Base-by-base conservation (phyloP, 1,139 yeast species). In the Diutina catenulata region DNA sequence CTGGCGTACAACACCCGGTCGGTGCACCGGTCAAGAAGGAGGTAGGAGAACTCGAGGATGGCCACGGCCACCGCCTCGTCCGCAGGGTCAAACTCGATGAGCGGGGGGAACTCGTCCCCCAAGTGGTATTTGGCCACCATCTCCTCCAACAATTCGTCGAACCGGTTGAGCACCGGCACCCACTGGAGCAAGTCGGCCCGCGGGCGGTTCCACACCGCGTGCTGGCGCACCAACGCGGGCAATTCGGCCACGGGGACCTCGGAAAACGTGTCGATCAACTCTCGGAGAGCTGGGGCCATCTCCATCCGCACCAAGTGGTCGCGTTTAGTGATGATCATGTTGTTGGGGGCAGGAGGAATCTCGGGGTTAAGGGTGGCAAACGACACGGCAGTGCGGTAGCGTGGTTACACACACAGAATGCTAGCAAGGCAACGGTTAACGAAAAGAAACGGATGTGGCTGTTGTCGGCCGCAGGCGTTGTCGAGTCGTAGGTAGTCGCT, bases 101-200 rank as follows among this genome's bases (percentile, higher is more conserved):
- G 64, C 40, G 56, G 62, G 8, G 70, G 67, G 42, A 50, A 53
- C 3, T n/a, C 16, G n/a, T 68, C 72, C 24, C 62, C 63, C 36
- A 81, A 65, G 5, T 64, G 67, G 49, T 84, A 81, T 44, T 72
- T 72, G 11, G 57, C 56, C 20, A 80, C 70, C 29, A 69, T 58
- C 4, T 48, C 47, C 39, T 77, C 82, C 41, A 84, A 60, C 15
- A 83, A 67, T 11, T 64, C 69, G 52, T 87, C 96, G 48, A 87
- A 76, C 46, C 80, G 65, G 54, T 87, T 81, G 46, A 88, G 62
- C 1, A 84, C 74, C 0, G 80, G 70, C 16, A 83, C 70, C 94
- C 95, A 88, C 43, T 78, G 80, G 46, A 71, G 70, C 35, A 88
- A 56, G 47, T 83, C 88, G 22, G 86, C 87, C 42, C 76, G 65